Evolutionary conservation across 2,329 filamentous ascomycete genomes (phyloP).

Genomic region (Hymenoscyphus fraxineus): DNA sequence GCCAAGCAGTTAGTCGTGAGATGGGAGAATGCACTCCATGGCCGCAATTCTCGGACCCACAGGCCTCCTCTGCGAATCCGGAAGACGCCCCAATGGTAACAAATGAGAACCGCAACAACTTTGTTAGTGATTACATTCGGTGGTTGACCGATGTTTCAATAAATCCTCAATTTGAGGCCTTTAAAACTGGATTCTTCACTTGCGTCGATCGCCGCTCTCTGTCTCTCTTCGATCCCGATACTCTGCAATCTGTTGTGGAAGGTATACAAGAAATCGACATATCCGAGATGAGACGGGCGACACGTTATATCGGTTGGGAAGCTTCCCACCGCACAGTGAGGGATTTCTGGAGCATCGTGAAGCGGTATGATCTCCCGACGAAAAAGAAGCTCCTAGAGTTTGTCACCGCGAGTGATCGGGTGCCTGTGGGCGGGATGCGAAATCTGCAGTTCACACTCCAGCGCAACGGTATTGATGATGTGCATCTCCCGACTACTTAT

Average conservation of each 20-base stretch:
- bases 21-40: conserved; percentile 47
- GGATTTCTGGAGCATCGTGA: conserved; percentile 82
- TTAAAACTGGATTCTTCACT: conserved; percentile 73
- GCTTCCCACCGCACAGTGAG: conserved; percentile 64
- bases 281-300: conserved; percentile 62
- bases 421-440: conserved; percentile 81
- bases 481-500: conserved; percentile 75
- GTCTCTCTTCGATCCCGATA: conserved; percentile 60
- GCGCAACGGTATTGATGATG: conserved; percentile 63
- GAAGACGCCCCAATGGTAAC: conserved; percentile 68
- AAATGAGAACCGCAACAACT: conserved; percentile 71
- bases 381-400: conserved; percentile 81
- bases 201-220: conserved; percentile 71
- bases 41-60: conserved; percentile 47
- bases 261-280: conserved; percentile 80
- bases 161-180: conserved; percentile 72
- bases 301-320: conserved; percentile 80
- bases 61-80: conserved; percentile 38
- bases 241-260: conserved; percentile 77
- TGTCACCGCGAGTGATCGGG: conserved; percentile 85
- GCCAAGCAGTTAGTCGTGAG: conserved; percentile 52
- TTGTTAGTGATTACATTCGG: conserved; percentile 77
- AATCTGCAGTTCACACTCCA: conserved; percentile 83
- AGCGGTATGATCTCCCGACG: conserved; percentile 62
- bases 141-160: conserved; percentile 80